phyloP scores from a whole-genome alignment of 1,139 yeast genomes.

The Starmera stellimalicola region DNA sequence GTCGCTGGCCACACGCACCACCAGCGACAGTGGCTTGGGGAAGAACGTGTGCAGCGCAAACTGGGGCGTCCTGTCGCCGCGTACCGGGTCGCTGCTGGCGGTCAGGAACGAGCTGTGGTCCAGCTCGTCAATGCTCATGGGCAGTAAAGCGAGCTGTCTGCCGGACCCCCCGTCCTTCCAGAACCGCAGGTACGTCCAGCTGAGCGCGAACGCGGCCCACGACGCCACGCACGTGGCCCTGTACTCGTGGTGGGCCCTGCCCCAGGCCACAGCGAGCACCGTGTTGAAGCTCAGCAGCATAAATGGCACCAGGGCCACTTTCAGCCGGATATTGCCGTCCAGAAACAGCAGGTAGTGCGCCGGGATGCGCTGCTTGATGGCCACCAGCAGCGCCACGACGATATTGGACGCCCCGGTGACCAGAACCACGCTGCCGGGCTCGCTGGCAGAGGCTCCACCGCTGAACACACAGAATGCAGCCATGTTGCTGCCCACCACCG shows the following conservation, averaged over 20 bases:
- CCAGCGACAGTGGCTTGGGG: slow-evolving; percentile 31
- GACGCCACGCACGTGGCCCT: too few relatives aligned
- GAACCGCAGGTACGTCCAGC: slow-evolving; percentile 35
- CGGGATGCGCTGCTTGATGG: slow-evolving; percentile 36
- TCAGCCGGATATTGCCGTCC: slow-evolving; percentile 30
- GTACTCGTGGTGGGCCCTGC: too few relatives aligned
- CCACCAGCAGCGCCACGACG: slow-evolving; percentile 33
- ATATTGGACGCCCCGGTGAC: slow-evolving; percentile 13
- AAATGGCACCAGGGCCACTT: slow-evolving; percentile 33
- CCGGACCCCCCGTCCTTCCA: slow-evolving; percentile 35
- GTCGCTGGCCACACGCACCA: slow-evolving; percentile 20
- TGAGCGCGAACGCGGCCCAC: slow-evolving; percentile 22
- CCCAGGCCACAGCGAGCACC: too few relatives aligned
- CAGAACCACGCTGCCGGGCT: too few relatives aligned
- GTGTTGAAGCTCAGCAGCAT: slow-evolving; percentile 19
- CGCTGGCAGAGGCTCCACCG: too few relatives aligned
- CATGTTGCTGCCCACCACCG: too few relatives aligned
- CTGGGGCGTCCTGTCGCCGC: slow-evolving; percentile 34
- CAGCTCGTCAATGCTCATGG: too few relatives aligned
- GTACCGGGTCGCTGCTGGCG: too few relatives aligned
- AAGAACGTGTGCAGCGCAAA: slow-evolving; percentile 35
- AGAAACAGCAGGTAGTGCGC: slow-evolving; percentile 34
- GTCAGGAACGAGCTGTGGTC: too few relatives aligned
- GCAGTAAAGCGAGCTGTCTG: slow-evolving; percentile 33
- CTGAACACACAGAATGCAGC: too few relatives aligned